These are phyloP conservation scores for Triadica sebifera DNA, from an alignment of 345 rosid genomes.

Conservation along the genomic window DNA sequence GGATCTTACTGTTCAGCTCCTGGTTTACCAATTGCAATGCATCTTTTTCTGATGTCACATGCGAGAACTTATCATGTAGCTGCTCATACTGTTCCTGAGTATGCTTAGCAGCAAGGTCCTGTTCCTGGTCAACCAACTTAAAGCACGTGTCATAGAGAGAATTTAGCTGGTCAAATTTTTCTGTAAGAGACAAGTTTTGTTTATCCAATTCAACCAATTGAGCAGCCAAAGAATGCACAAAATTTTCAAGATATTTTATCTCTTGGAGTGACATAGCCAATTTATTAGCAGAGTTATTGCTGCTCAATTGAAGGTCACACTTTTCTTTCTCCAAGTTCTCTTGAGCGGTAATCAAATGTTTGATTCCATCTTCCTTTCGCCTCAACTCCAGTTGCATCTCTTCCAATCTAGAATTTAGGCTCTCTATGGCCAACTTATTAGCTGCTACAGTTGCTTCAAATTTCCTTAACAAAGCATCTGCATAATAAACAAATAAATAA, in stretches of 20 bases:
- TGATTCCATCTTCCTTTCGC: conserved; percentile 58
- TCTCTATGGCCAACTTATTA: conserved; percentile 41
- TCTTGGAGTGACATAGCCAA: conserved; percentile 48
- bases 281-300: conserved; percentile 43
- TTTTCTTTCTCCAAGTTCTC: conserved; percentile 61
- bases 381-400: conserved; percentile 47
- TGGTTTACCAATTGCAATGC: conserved; percentile 43
- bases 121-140: conserved; percentile 50
- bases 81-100: conserved; percentile 48
- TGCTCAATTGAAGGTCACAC: conserved; percentile 46
- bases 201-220: conserved; percentile 62
- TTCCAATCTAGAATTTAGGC: conserved; percentile 55
- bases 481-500: conserved; percentile 27
- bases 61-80: conserved; percentile 54
- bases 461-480: conserved; percentile 57
- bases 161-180: conserved; percentile 58
- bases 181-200: conserved; percentile 42
- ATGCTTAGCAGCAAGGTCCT: conserved; percentile 41
- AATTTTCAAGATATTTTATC: conserved; percentile 50
- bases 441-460: conserved; percentile 45
- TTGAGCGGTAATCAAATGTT: conserved; percentile 40
- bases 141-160: conserved; percentile 47
- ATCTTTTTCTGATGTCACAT: conserved; percentile 49
- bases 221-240: conserved; percentile 40
- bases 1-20: conserved; percentile 44